A percentile compares a stretch with the other conserved stretches of the same genome.
Evolutionary conservation across 495 filamentous ascomycete species (phyloP).

Genomic region (Hypoxylon fuscum): DNA sequence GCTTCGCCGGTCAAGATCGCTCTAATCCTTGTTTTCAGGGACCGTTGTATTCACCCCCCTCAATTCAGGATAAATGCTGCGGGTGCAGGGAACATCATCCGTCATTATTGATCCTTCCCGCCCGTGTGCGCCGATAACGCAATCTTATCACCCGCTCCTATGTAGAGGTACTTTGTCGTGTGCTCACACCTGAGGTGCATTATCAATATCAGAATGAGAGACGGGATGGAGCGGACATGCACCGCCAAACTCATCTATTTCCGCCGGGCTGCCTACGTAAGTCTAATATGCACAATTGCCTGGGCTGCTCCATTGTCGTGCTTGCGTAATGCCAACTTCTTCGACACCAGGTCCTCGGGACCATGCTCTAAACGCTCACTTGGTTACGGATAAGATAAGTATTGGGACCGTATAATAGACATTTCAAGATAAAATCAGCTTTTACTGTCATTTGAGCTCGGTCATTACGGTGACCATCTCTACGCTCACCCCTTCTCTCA

Average conservation of each 20-base stretch:
- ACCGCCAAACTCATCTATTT: conserved; percentile 16
- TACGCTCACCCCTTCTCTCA: conserved; percentile 23
- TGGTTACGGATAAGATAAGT: conserved; percentile 30
- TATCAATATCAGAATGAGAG: conserved; percentile 11
- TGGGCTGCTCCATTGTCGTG: background rate
- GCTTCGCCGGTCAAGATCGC: conserved; percentile 17
- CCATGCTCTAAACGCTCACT: conserved; percentile 5
- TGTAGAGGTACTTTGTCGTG: conserved; percentile 7
- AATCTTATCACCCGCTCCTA: conserved; percentile 31
- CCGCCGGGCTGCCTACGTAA: conserved; percentile 9
- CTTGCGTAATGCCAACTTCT: conserved; percentile 24
- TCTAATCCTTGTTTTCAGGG: conserved; percentile 27
- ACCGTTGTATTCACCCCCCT: conserved; percentile 32
- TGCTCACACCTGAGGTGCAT: conserved; percentile 3
- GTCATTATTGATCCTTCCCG: conserved; percentile 32
- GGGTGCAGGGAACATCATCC: conserved; percentile 28
- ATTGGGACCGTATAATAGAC: conserved; percentile 23
- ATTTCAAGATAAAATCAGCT: background rate
- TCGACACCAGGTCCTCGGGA: conserved; percentile 22
- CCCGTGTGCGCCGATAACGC: conserved; percentile 6
- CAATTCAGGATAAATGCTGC: conserved; percentile 40
- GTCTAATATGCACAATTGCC: conserved; percentile 1
- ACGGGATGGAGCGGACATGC: conserved; percentile 25
- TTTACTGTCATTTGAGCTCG: background rate
- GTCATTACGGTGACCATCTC: background rate